These are phyloP conservation scores for Alternaria brassicicola DNA, from an alignment of 2,329 filamentous ascomycete species.

Conservation along the genomic window DNA sequence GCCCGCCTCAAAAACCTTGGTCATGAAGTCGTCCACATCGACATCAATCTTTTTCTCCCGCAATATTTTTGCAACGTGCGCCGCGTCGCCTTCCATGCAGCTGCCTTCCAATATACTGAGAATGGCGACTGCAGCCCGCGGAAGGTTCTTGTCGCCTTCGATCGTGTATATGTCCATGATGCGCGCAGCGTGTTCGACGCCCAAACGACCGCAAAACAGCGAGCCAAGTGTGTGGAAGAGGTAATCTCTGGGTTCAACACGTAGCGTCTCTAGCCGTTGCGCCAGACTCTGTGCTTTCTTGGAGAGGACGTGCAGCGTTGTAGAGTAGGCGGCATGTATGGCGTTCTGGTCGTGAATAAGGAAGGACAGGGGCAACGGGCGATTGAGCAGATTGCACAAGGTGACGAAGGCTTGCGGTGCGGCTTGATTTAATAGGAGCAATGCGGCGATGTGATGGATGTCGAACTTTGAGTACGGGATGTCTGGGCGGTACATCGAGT, in stretches of 20 bases:
- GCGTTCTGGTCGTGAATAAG: slow-evolving; percentile 72
- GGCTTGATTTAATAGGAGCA: slow-evolving; percentile 74
- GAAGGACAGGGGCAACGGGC: slow-evolving; percentile 75
- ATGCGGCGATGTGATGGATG: slow-evolving; percentile 75
- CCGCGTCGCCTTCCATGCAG: slow-evolving; percentile 44
- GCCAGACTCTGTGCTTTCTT: slow-evolving; percentile 70
- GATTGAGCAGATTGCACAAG: slow-evolving; percentile 78
- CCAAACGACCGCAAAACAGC: slow-evolving; percentile 66
- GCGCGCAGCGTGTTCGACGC: slow-evolving; percentile 72
- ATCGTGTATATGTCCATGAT: slow-evolving; percentile 85
- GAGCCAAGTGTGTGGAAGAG: slow-evolving; percentile 66
- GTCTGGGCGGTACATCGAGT: slow-evolving; percentile 81
- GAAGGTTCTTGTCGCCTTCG: slow-evolving; percentile 75
- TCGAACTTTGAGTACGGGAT: slow-evolving; percentile 74
- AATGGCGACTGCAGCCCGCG: slow-evolving; percentile 73
- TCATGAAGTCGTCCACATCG: slow-evolving; percentile 42
- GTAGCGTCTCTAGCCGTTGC: slow-evolving; percentile 60
- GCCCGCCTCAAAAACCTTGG: slow-evolving; percentile 43
- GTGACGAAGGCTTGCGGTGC: slow-evolving; percentile 70
- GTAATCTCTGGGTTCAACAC: slow-evolving; percentile 56
- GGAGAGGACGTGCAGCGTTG: slow-evolving; percentile 69
- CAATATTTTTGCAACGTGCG: slow-evolving; percentile 26
- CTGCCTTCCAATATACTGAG: slow-evolving; percentile 60
- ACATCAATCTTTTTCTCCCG: slow-evolving; percentile 23
- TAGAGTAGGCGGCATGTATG: slow-evolving; percentile 70